Evolutionary conservation across 768 basidiomycete species (phyloP).

Genomic region (Suillus occidentalis): DNA sequence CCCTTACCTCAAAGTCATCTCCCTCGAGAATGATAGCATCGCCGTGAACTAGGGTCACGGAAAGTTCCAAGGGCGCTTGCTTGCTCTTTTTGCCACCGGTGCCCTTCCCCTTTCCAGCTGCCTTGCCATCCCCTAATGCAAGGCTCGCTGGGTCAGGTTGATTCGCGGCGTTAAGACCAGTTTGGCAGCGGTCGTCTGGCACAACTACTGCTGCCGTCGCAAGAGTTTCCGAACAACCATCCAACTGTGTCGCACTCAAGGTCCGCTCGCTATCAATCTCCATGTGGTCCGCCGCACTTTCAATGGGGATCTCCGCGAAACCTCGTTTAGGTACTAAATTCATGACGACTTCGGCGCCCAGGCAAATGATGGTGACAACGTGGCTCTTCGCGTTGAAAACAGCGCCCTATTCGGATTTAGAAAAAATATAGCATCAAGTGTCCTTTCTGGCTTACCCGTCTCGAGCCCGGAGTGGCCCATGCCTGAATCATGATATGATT

Average conservation of each 20-base stretch:
- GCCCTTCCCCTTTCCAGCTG: constrained; percentile 17
- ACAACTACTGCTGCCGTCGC: background rate
- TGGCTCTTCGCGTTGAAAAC: constrained; percentile 23
- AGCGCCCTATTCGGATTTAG: constrained; percentile 21
- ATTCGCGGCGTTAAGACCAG: background rate
- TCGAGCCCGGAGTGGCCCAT: constrained; percentile 43
- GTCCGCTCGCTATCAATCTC: constrained; percentile 11
- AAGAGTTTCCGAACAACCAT: background rate
- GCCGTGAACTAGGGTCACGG: constrained; percentile 40
- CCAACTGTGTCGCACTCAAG: constrained; percentile 6
- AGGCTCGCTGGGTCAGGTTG: background rate
- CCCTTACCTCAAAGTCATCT: constrained; percentile 42
- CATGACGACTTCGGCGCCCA: constrained; percentile 25
- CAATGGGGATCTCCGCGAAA: constrained; percentile 13
- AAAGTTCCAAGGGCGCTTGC: constrained; percentile 18
- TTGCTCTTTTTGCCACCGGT: constrained; percentile 18
- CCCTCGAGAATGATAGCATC: constrained; percentile 38
- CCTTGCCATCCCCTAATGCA: background rate
- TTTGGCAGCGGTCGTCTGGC: background rate
- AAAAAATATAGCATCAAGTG: background rate
- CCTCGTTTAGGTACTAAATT: constrained; percentile 26
- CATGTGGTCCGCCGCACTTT: constrained; percentile 10
- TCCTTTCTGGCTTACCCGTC: constrained; percentile 27
- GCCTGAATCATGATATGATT: constrained; percentile 37
- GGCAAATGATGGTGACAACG: constrained; percentile 24